Evolutionary conservation across 768 basidiomycete species (phyloP).

Genomic region (Hypsizygus marmoreus): DNA sequence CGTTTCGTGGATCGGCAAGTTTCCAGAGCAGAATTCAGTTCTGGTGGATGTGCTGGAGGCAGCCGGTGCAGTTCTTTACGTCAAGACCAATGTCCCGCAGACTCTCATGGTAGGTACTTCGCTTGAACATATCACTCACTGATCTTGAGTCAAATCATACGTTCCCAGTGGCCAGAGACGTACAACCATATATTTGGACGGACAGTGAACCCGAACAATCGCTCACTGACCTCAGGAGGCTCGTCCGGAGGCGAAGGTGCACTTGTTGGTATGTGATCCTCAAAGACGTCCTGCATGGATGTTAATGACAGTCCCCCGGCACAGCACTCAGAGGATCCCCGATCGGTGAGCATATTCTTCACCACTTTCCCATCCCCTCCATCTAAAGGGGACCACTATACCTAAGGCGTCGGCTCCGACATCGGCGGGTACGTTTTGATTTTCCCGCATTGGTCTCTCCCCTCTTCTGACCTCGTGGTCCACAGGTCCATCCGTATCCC

Average conservation of each 20-base stretch:
- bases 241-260: constrained; percentile 89
- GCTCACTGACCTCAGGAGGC: constrained; percentile 71
- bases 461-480: not conserved
- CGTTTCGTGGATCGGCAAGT: constrained; percentile 68
- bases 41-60: constrained; percentile 68
- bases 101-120: constrained; percentile 61
- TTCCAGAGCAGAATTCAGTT: constrained; percentile 58
- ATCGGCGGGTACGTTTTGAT: constrained; percentile 61
- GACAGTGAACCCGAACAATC: constrained; percentile 76
- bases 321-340: constrained; percentile 47
- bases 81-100: constrained; percentile 78
- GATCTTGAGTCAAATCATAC: constrained; percentile 1
- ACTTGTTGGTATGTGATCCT: constrained; percentile 50
- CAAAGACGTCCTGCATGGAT: not conserved
- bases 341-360: constrained; percentile 30
- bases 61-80: constrained; percentile 70
- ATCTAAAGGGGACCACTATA: constrained; percentile 20
- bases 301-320: not conserved
- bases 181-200: constrained; percentile 80
- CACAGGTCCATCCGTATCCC: constrained; percentile 75
- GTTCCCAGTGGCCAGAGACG: constrained; percentile 69
- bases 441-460: not conserved
- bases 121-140: not conserved
- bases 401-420: constrained; percentile 75
- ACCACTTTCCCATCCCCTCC: not conserved